Conservation (phyloP, 495 filamentous ascomycete genomes). For the Copromyces sp. region DNA sequence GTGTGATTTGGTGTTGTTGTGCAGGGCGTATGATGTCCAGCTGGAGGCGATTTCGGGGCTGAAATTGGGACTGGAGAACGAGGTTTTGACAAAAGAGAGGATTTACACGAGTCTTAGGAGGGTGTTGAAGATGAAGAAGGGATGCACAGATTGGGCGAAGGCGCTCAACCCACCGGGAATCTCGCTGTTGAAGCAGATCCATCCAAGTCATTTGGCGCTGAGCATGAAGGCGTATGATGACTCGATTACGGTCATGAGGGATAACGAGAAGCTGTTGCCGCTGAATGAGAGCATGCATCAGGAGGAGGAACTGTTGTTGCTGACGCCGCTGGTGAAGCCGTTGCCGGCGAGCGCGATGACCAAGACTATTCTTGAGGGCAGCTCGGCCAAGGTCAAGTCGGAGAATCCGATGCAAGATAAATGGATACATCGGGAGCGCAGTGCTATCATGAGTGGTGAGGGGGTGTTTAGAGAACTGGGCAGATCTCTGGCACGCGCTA, state of each 20-base stretch:
- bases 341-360: slow-evolving; percentile 69
- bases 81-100: slow-evolving; percentile 64
- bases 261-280: slow-evolving; percentile 68
- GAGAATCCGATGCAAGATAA: slow-evolving; percentile 42
- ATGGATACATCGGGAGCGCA: slow-evolving; percentile 46
- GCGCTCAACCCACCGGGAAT: slow-evolving; percentile 72
- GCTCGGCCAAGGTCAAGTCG: slow-evolving; percentile 32
- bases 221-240: slow-evolving; percentile 75
- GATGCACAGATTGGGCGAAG: slow-evolving; percentile 74
- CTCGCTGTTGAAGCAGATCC: slow-evolving; percentile 59
- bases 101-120: slow-evolving; percentile 64
- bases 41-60: slow-evolving; percentile 78
- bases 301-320: slow-evolving; percentile 71
- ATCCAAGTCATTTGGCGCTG: slow-evolving; percentile 65
- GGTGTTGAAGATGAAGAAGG: slow-evolving; percentile 63
- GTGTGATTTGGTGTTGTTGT: slow-evolving; percentile 77
- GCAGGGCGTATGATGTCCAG: slow-evolving; percentile 74
- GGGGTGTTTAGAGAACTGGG: slow-evolving; percentile 79
- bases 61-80: slow-evolving; percentile 76
- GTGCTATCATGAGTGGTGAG: slow-evolving; percentile 75
- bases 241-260: slow-evolving; percentile 78
- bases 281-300: slow-evolving; percentile 65
- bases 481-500: slow-evolving; percentile 65
- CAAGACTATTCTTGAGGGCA: slow-evolving; percentile 37
- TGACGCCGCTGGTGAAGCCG: slow-evolving; percentile 80